Conservation (phyloP, 495 filamentous ascomycete species). For the Aspergillus haitiensis region DNA sequence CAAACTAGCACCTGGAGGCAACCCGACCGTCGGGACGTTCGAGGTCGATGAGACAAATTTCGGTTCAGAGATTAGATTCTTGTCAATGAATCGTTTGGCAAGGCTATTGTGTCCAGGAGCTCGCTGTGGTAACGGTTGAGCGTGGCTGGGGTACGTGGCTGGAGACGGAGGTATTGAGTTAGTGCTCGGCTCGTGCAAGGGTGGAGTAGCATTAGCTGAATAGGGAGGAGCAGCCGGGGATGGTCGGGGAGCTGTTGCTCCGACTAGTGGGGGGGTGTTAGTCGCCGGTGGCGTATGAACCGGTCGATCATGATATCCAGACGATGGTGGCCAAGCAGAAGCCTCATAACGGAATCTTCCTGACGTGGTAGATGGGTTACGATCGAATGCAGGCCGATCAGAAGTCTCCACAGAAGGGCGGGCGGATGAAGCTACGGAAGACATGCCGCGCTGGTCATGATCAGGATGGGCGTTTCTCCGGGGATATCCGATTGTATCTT, state of each 20-base stretch:
- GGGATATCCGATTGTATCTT: conserved; percentile 33
- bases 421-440: conserved; percentile 35
- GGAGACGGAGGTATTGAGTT: conserved; percentile 23
- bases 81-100: conserved; percentile 67
- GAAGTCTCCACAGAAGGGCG: conserved; percentile 44
- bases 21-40: conserved; percentile 63
- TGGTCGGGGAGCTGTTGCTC: conserved; percentile 50
- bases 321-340: conserved; percentile 36
- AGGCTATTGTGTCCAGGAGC: conserved; percentile 32
- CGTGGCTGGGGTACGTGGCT: conserved; percentile 21
- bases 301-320: conserved; percentile 43
- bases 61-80: conserved; percentile 80
- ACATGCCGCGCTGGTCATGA: conserved; percentile 29
- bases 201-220: conserved; percentile 57
- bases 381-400: conserved; percentile 37
- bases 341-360: conserved; percentile 51
- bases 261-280: conserved; percentile 40
- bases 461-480: conserved; percentile 30
- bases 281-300: conserved; percentile 36
- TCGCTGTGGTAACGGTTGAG: conserved; percentile 30
- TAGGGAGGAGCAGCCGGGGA: conserved; percentile 57
- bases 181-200: conserved; percentile 43
- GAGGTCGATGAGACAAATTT: conserved; percentile 77
- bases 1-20: conserved; percentile 53
- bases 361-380: conserved; percentile 43